Conservation (phyloP, 345 rosid genomes). For the Gossypium bickii region DNA sequence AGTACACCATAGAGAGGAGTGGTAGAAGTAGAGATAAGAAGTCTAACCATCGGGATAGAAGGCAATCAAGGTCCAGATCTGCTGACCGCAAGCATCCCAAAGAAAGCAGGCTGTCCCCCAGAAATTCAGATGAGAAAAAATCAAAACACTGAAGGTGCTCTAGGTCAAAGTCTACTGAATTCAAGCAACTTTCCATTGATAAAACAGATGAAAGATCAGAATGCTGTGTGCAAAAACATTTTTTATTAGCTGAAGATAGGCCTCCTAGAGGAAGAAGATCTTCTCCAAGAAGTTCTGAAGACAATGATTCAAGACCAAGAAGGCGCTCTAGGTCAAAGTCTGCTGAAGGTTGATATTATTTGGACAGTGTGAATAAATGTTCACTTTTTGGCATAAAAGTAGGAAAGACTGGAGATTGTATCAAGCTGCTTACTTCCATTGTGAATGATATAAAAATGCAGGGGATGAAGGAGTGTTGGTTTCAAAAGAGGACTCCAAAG, state of each 20-base stretch:
- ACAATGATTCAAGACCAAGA: slow-evolving; percentile 34
- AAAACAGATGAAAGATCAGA: slow-evolving; percentile 43
- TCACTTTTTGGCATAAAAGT: not conserved
- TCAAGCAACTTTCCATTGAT: slow-evolving; percentile 37
- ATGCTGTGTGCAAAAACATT: slow-evolving; percentile 37
- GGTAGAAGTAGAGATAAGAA: slow-evolving; percentile 43
- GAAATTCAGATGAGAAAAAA: slow-evolving; percentile 43
- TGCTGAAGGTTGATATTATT: slow-evolving; percentile 30
- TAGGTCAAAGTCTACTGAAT: slow-evolving; percentile 54
- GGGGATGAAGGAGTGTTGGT: slow-evolving; percentile 9
- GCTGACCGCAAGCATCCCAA: slow-evolving; percentile 44
- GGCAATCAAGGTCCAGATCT: slow-evolving; percentile 61
- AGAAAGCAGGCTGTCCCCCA: slow-evolving; percentile 48
- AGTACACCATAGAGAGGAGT: slow-evolving; percentile 34
- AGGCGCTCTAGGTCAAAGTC: slow-evolving; percentile 43
- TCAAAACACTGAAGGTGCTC: slow-evolving; percentile 47
- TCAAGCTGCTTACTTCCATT: slow-evolving; percentile 14
- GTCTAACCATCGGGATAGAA: slow-evolving; percentile 53
- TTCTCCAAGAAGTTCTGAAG: slow-evolving; percentile 40
- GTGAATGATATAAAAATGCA: slow-evolving; percentile 7
- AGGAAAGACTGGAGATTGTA: slow-evolving; percentile 15
- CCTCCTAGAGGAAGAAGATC: slow-evolving; percentile 31
- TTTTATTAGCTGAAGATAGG: slow-evolving; percentile 44
- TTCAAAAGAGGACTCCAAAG: slow-evolving; percentile 21
- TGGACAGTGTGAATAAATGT: slow-evolving; percentile 25